phyloP scores from a whole-genome alignment of 805 yeast species.

The Dipodascopsis uninucleata region DNA sequence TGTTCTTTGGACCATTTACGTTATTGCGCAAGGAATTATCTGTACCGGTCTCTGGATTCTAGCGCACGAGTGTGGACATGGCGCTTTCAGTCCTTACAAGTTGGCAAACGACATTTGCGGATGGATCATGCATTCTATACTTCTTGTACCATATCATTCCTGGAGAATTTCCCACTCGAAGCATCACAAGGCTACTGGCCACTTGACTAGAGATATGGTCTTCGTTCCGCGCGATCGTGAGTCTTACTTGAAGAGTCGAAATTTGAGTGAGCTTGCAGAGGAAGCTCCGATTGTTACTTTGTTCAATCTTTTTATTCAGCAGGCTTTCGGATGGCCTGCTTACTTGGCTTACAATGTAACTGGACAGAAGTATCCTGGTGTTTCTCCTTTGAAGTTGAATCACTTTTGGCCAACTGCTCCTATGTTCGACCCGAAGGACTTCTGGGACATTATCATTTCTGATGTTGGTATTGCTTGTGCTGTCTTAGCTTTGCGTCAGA shows the following conservation, averaged over 20 bases:
- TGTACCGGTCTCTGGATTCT: slow-evolving; percentile 80
- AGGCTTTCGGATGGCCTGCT: slow-evolving; percentile 70
- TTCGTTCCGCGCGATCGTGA: slow-evolving; percentile 71
- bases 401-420: slow-evolving; percentile 76
- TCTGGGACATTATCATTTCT: slow-evolving; percentile 64
- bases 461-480: slow-evolving; percentile 60
- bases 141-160: slow-evolving; percentile 80
- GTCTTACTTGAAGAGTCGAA: slow-evolving; percentile 44
- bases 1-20: slow-evolving; percentile 56
- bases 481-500: slow-evolving; percentile 49
- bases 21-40: slow-evolving; percentile 57
- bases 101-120: slow-evolving; percentile 75
- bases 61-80: slow-evolving; percentile 92
- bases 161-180: slow-evolving; percentile 82
- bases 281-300: slow-evolving; percentile 73
- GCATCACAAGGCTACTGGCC: slow-evolving; percentile 90
- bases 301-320: slow-evolving; percentile 56
- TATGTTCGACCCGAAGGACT: slow-evolving; percentile 68
- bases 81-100: slow-evolving; percentile 72
- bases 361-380: slow-evolving; percentile 61
- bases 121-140: slow-evolving; percentile 74
- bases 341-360: slow-evolving; percentile 68
- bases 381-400: slow-evolving; percentile 48
- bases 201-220: slow-evolving; percentile 77
- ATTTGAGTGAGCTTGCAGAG: slow-evolving; percentile 54